These are phyloP conservation scores for Fomitopsis schrenkii DNA, from an alignment of 1,284 basidiomycete species.

Conservation along the genomic window DNA sequence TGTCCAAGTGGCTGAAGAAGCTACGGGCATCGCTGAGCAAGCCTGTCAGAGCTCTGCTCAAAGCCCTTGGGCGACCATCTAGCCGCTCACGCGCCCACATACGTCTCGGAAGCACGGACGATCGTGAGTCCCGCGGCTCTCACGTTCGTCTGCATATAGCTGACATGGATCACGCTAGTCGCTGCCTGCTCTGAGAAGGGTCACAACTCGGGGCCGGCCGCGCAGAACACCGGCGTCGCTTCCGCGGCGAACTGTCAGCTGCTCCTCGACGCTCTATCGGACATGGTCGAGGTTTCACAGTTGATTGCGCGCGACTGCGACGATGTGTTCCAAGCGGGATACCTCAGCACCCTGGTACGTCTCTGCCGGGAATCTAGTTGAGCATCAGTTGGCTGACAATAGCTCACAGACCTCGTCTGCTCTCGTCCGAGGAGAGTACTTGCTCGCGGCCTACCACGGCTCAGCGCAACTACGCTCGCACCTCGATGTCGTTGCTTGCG, in stretches of 20 bases:
- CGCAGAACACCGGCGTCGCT: background rate
- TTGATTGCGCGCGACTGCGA: background rate
- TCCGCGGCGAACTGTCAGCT: background rate
- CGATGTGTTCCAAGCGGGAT: background rate
- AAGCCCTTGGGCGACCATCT: background rate
- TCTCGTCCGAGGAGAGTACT: background rate
- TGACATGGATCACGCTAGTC: background rate
- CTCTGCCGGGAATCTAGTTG: background rate
- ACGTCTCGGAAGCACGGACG: background rate
- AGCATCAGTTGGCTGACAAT: background rate
- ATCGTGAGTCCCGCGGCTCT: background rate
- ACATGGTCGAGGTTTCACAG: background rate
- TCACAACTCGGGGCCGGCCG: background rate
- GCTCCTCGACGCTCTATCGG: background rate
- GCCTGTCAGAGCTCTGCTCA: background rate
- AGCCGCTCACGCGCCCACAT: conserved; percentile 7
- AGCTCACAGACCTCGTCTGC: background rate
- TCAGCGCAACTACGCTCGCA: background rate
- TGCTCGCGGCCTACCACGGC: background rate
- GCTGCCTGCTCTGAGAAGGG: background rate
- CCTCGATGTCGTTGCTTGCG: background rate
- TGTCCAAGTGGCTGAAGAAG: conserved; percentile 1
- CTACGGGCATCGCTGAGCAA: background rate
- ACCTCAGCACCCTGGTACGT: background rate
- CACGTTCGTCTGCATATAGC: background rate